Base-by-base conservation (phyloP, 2,329 filamentous ascomycete species). In the Aspergillus ochraceoroseus region DNA sequence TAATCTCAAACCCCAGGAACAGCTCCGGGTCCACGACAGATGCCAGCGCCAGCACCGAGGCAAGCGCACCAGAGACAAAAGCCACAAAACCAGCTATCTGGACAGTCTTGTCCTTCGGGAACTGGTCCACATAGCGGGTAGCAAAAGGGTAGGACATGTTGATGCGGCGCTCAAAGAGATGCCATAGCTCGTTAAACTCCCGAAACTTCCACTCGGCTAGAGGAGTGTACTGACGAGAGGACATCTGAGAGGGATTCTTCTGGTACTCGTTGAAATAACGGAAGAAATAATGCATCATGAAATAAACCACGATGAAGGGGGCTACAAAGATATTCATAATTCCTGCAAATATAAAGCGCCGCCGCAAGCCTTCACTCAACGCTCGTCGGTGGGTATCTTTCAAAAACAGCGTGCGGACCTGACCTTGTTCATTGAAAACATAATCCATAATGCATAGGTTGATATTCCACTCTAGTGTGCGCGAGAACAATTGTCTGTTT, bases 191-290 rank as follows among this genome's bases (percentile, higher is more conserved):
- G 57, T 98, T 98, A 74, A 96, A 98, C 62, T 96, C 90, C 32
- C 92, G 83, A 49, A 98, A 95, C 57, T 95, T 96, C 92, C 92
- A 98, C 61, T 95, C 85, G 0, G 92, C 92, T 35, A 95, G 77
- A 1, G 88, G 86, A 0, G 90, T 96, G 60, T 95, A 98, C 51
- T 88, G 83, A 27, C 92, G 81, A 11, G 87, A 83, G n/a, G 86
- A 85, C 25, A 95, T 77, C 48, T 88, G 82, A 0, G 87, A 81
- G 0, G 87, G 90, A 48, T 95, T 94, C 58, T 89, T 94, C 65
- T 95, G 88, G 59, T 94, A 95, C 70, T 98, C 90, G 56, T 92
- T 92, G 63, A 95, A 96, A 60, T 96, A 95, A 20, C 84, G 87
- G 59, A 96, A 88, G 56, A 98, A 87, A 63, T 94, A 95, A 46